Evolutionary conservation across 352 stramenopile genomes (phyloP).

Genomic region (Aphanomyces stellatus): DNA sequence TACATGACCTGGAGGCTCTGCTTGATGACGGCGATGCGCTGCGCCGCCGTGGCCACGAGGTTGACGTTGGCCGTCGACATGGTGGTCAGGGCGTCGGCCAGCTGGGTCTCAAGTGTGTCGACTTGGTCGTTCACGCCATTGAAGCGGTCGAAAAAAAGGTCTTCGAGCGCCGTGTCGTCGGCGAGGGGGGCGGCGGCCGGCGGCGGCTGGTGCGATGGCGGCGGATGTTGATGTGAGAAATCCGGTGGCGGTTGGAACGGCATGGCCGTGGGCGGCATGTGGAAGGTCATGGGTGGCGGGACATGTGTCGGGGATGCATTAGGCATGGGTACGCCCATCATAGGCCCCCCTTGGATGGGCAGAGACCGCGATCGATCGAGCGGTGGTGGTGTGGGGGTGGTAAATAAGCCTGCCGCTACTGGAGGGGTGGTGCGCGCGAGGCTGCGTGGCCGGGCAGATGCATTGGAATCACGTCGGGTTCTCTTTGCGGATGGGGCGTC

Average conservation of each 20-base stretch:
- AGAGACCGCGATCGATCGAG: too few species aligned
- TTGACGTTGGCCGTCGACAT: neutral
- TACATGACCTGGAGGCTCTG: neutral
- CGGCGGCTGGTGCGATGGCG: too few species aligned
- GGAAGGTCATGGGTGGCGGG: too few species aligned
- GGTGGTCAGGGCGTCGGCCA: neutral
- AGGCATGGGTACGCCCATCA: too few species aligned
- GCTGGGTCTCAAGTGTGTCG: neutral
- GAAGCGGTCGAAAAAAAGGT: constrained; percentile 5
- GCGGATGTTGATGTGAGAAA: neutral
- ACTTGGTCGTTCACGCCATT: constrained; percentile 5
- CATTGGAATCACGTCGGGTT: too few species aligned
- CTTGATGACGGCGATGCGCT: neutral
- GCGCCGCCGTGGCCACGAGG: neutral
- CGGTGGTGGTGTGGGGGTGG: too few species aligned
- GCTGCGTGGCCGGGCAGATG: too few species aligned
- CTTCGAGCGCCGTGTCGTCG: neutral
- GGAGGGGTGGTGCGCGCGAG: too few species aligned
- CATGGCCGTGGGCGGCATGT: neutral
- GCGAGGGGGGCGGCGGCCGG: neutral
- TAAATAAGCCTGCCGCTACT: too few species aligned
- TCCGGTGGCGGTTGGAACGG: neutral
- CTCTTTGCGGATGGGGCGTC: too few species aligned
- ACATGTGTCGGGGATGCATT: too few species aligned
- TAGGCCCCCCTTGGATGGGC: too few species aligned